These are phyloP conservation scores for Jatropha podagrica DNA, from an alignment of 441 rosid species.

Conservation along the genomic window DNA sequence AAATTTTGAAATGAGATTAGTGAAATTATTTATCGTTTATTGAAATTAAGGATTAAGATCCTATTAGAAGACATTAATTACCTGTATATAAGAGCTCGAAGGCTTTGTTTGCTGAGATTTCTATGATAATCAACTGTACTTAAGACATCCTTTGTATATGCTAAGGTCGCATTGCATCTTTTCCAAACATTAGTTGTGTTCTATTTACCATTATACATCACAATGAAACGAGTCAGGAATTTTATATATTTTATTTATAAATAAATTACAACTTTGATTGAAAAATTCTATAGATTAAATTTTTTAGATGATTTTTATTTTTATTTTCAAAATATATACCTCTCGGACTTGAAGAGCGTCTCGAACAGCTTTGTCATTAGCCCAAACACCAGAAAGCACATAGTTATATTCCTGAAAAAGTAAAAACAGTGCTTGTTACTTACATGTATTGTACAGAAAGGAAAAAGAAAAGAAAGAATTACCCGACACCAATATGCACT, in stretches of 20 bases:
- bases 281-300: too few species aligned
- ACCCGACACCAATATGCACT: constrained; percentile 43
- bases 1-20: not conserved
- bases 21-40: too few species aligned
- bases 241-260: too few species aligned
- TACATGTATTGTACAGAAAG: too few species aligned
- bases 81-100: constrained; percentile 64
- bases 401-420: constrained; percentile 39
- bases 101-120: constrained; percentile 47
- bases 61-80: not conserved
- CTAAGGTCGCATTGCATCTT: constrained; percentile 41
- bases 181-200: constrained; percentile 46
- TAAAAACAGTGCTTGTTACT: not conserved
- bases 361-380: constrained; percentile 46
- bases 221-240: too few species aligned
- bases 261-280: too few species aligned
- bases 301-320: not conserved
- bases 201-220: constrained; percentile 10
- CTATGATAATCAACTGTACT: constrained; percentile 37
- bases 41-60: too few species aligned
- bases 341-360: constrained; percentile 50
- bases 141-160: constrained; percentile 34
- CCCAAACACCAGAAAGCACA: constrained; percentile 49
- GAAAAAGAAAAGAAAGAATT: not conserved
- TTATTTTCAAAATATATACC: constrained; percentile 14